Evolutionary conservation across 257 asterid species (phyloP).

Genomic region (Nicotiana otophora): DNA sequence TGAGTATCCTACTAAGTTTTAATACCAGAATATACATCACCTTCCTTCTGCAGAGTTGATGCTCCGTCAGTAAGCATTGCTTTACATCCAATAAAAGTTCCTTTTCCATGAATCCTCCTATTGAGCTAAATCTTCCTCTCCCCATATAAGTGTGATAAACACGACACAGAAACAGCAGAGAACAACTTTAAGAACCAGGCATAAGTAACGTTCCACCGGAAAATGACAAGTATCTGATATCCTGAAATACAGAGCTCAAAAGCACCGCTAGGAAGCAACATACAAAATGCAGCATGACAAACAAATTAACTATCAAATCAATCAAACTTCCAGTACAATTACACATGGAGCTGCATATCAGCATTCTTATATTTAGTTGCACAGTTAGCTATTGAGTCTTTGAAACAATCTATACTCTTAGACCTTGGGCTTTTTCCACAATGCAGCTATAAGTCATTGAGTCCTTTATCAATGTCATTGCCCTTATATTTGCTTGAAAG

Average conservation of each 20-base stretch:
- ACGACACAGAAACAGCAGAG: not conserved
- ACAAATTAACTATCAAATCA: not conserved
- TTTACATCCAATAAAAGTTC: not conserved
- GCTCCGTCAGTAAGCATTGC: not conserved
- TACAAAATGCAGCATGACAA: not conserved
- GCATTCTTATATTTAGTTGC: not conserved
- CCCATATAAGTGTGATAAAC: not conserved
- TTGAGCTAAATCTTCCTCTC: not conserved
- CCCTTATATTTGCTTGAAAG: not conserved
- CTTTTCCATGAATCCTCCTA: not conserved
- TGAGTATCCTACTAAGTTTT: not conserved
- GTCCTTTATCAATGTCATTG: not conserved
- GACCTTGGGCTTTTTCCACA: not conserved
- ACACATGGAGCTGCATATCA: not conserved
- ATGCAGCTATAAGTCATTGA: not conserved
- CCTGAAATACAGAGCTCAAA: not conserved
- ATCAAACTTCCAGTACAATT: not conserved
- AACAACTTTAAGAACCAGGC: not conserved
- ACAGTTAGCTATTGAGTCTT: not conserved
- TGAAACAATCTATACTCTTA: not conserved
- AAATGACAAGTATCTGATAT: not conserved
- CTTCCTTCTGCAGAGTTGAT: not conserved
- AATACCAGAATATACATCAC: not conserved
- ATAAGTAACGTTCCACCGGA: not conserved
- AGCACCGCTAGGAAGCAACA: not conserved